Conservation (phyloP, 305 asterid species). For the Rubia tinctorum region DNA sequence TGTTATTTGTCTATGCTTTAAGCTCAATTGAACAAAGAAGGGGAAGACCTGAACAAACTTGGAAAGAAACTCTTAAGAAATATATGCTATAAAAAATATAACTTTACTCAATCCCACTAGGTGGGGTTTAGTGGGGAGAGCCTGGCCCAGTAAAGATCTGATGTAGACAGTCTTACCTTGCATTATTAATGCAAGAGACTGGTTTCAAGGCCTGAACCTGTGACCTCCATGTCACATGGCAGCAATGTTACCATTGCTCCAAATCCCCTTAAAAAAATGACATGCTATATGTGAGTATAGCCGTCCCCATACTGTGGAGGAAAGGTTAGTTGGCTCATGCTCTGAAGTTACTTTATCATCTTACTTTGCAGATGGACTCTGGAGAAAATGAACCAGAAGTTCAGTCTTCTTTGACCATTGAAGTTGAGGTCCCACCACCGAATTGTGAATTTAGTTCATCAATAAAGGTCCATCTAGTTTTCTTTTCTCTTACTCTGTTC, state of each 20-base stretch:
- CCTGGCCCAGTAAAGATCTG: neutral
- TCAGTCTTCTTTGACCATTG: conserved; percentile 58
- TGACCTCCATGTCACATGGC: neutral
- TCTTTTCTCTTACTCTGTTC: conserved; percentile 6
- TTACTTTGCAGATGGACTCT: conserved; percentile 38
- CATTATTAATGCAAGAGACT: too few species aligned
- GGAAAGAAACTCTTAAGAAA: neutral
- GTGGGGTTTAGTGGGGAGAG: neutral
- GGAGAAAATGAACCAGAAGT: conserved; percentile 37
- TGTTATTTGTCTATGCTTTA: neutral
- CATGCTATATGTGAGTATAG: neutral
- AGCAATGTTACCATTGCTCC: neutral
- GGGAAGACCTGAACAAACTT: neutral
- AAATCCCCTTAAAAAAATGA: neutral
- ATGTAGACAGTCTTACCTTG: too few species aligned
- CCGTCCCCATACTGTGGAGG: neutral
- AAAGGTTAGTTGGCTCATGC: neutral
- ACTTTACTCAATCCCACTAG: too few species aligned
- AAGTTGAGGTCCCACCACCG: conserved; percentile 55
- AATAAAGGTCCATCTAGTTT: conserved; percentile 53
- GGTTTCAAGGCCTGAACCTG: neutral
- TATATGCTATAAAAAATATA: too few species aligned
- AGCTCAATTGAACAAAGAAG: neutral
- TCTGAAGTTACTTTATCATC: conserved; percentile 8
- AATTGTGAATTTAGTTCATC: conserved; percentile 45